Evolutionary conservation across 257 asterid genomes (phyloP), one percentile per base, ranked within the genome.

Genomic region (Rehmannia glutinosa): DNA sequence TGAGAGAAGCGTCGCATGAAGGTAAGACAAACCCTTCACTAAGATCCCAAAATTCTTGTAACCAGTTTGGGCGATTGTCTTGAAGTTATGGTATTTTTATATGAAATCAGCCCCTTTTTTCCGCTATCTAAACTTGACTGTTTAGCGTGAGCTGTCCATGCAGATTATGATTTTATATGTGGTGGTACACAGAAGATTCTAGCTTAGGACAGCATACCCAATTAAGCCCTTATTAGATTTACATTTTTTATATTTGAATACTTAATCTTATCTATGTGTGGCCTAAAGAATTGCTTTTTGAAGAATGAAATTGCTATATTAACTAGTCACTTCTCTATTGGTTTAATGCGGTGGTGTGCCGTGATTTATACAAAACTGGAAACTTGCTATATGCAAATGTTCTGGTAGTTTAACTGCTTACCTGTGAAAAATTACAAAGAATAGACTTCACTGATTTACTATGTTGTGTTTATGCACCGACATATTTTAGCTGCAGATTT

Each of bases 1-100:
- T 83, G 72, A 78, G 89, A 73, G 89, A n/a, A 83, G 67, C 80
- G 89, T 5, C 82, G 89, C 42, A 83, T 83, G 89, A 83, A 83
- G 84, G 89, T 80, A 64, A 74, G 55, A 4, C 13, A 32, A 56
- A 15, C 58, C 52, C 15, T 56, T 50, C 3, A 13, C 41, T 30
- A 10, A 56, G 19, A 30, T 27, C 17, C 24, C 54, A 52, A 0
- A 42, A 23, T 46, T 38, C 39, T 62, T 61, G 2, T 19, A 16
- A 59, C 28, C 25, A n/a, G 17, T 39, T 4, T 30, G 11, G 15
- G 21, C 12, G 12, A 59, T 19, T 16, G 10, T 19, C 13, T 15
- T 58, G 57, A 51, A 23, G 41, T 27, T 19, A 1, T 11, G 8
- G 24, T 51, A 35, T 60, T 41, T 28, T 6, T 45, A 24, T 50